Percentiles rank a stretch among this genome's conserved stretches.
phyloP scores from a whole-genome alignment of 306 rosid species.

The Trifolium dubium region DNA sequence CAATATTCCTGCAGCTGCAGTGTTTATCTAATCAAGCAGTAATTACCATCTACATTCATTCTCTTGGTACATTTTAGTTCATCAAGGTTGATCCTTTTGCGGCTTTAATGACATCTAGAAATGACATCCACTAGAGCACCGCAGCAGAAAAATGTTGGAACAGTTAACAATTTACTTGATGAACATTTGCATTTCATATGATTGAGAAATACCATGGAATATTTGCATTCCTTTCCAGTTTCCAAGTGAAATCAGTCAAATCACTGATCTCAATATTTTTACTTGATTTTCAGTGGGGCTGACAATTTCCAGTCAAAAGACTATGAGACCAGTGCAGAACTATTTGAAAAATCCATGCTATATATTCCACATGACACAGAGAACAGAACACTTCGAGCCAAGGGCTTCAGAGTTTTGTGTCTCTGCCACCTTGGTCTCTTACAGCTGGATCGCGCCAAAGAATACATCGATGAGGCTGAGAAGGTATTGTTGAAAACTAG shows the following conservation, averaged over 20 bases:
- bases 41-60: background rate
- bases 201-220: conserved; percentile 17
- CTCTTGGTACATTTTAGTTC: background rate
- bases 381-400: conserved; percentile 73
- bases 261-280: conserved; percentile 34
- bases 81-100: background rate
- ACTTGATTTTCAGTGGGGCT: conserved; percentile 64
- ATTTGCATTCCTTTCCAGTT: conserved; percentile 10
- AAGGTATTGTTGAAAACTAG: conserved; percentile 59
- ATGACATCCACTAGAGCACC: conserved; percentile 6
- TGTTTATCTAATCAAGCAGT: conserved; percentile 6
- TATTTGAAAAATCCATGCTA: conserved; percentile 95
- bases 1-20: background rate
- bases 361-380: conserved; percentile 77
- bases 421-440: conserved; percentile 91
- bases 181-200: conserved; percentile 18
- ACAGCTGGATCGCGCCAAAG: conserved; percentile 85
- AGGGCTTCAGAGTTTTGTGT: conserved; percentile 89
- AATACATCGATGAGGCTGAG: conserved; percentile 87
- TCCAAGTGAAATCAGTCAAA: conserved; percentile 30
- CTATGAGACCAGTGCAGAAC: conserved; percentile 81
- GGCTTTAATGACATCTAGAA: background rate
- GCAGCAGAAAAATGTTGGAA: conserved; percentile 9
- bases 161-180: conserved; percentile 18
- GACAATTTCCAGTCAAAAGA: conserved; percentile 81